Conservation (phyloP, 2,329 filamentous ascomycete genomes). For the Epichloe glyceriae region DNA sequence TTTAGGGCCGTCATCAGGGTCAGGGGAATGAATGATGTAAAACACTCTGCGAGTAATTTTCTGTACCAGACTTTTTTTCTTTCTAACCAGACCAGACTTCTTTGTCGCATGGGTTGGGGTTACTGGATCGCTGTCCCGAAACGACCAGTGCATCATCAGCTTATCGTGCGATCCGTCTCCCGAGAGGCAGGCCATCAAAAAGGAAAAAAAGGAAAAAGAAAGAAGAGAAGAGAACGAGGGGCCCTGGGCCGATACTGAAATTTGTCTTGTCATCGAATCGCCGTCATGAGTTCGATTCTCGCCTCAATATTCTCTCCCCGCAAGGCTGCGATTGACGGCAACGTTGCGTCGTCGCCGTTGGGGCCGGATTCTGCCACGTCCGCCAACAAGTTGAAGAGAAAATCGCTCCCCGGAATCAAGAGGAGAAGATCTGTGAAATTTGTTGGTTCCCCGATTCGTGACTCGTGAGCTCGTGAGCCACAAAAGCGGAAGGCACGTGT, state of each 20-base stretch:
- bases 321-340: background rate
- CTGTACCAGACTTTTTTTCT: no score
- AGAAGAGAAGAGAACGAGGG: background rate
- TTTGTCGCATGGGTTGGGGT: no score
- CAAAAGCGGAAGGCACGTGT: background rate
- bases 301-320: slow-evolving; percentile 4
- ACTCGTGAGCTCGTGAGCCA: no score
- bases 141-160: no score
- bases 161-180: background rate
- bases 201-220: background rate
- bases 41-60: no score
- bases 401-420: background rate
- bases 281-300: slow-evolving; percentile 2
- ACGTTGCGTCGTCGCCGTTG: background rate
- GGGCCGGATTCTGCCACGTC: background rate
- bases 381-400: background rate
- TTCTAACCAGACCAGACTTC: no score
- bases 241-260: background rate
- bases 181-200: background rate
- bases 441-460: background rate
- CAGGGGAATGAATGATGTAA: background rate
- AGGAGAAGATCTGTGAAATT: background rate
- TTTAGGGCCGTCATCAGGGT: no score
- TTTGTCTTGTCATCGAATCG: background rate
- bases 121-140: no score